phyloP scores from a whole-genome alignment of 2,329 filamentous ascomycete species.

The Tolypocladium ovalisporum region DNA sequence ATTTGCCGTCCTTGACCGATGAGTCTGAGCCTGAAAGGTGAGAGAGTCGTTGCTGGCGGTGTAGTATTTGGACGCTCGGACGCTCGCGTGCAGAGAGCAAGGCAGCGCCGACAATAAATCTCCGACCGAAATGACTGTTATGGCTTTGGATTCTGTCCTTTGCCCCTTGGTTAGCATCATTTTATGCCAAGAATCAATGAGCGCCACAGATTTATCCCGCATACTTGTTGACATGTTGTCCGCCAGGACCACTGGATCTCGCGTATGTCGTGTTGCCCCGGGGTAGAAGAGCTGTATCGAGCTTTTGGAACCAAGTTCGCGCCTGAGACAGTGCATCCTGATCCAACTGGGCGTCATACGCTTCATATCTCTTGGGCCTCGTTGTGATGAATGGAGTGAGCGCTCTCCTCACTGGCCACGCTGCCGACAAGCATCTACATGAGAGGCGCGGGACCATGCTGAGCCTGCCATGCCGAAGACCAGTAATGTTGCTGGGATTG shows the following conservation, averaged over 20 bases:
- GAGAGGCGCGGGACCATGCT: neutral
- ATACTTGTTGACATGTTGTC: slow-evolving; percentile 54
- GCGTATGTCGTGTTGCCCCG: slow-evolving; percentile 41
- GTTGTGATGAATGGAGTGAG: neutral
- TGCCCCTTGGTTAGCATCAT: slow-evolving; percentile 23
- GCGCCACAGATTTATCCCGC: slow-evolving; percentile 9
- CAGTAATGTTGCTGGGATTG: neutral
- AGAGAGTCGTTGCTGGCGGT: slow-evolving; percentile 38
- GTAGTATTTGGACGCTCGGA: slow-evolving; percentile 45
- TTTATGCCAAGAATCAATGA: no score
- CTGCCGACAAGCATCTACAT: neutral
- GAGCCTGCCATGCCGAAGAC: neutral
- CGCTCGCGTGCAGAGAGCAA: slow-evolving; percentile 30
- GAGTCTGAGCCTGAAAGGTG: slow-evolving; percentile 43
- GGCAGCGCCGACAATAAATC: slow-evolving; percentile 37
- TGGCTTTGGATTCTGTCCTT: slow-evolving; percentile 50
- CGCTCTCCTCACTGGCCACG: neutral
- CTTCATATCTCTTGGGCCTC: slow-evolving; percentile 28
- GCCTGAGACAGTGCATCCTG: slow-evolving; percentile 38
- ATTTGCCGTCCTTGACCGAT: slow-evolving; percentile 41
- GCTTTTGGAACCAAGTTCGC: slow-evolving; percentile 37
- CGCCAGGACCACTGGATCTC: slow-evolving; percentile 49
- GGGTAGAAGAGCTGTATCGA: slow-evolving; percentile 32
- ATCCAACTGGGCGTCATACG: slow-evolving; percentile 39
- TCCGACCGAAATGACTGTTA: slow-evolving; percentile 37